Base-by-base conservation (phyloP, 441 rosid species). In the Syzygium malaccense region DNA sequence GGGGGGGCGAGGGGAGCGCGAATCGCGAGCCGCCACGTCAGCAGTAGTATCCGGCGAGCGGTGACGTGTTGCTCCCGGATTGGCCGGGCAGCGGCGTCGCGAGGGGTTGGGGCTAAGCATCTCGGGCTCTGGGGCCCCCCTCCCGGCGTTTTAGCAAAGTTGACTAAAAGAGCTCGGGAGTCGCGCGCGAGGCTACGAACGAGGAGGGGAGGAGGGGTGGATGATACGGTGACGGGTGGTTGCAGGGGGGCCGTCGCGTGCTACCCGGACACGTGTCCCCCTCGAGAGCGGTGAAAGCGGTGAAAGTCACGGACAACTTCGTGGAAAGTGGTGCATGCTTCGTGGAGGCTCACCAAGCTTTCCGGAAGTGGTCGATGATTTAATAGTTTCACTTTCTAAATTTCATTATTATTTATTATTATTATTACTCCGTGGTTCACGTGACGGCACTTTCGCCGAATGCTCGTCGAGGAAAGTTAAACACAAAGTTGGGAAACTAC, bases 41-140 rank as follows among this genome's bases (percentile, higher is more conserved):
- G 13, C 41, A 1, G 5, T 6, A 6, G 28, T 1, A 41, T 75
- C 83, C 9, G 9, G 51, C n/a, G 0, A 12, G 3, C 4, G n/a
- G 83, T 41, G 83, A 75, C 51, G 51, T 41, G 83, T 75, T 23
- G 51, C 83, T 37, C 83, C 23, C 12, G 83, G 83, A 75, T 41
- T 37, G 83, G 83, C 13, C 5, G 83, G 15, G 5, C 6, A 5
- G 28, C 8, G 49, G 14, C 19, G 20, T 41, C 45, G 26, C 48
- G 28, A 37, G 41, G 41, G 19, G 48, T 25, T 19, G 2, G 14
- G 79, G 10, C 45, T 9, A 32, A 8, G 23, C 41, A 64, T 30
- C 75, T 32, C 20, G 25, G 79, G 45, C 45, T 68, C 45, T 33
- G 79, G 79, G 48, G 79, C 32, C 79, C 45, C 45, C 45, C 45